Evolutionary conservation across 2,329 filamentous ascomycete genomes (phyloP).

Genomic region (Colletotrichum tropicicola): DNA sequence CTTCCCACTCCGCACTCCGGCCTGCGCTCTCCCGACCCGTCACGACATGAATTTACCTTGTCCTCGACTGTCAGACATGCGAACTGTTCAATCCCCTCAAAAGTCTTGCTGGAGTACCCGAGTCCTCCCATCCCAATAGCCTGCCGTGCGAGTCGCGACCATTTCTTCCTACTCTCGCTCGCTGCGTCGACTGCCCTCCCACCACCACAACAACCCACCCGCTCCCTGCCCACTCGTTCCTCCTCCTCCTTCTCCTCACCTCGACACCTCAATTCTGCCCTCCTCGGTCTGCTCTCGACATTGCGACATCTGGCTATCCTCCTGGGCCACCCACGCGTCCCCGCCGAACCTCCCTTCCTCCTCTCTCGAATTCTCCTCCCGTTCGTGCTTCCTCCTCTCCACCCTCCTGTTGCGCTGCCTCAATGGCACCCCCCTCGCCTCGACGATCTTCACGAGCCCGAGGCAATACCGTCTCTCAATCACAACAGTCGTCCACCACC

Average conservation of each 20-base stretch:
- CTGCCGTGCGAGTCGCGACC: constrained; percentile 27
- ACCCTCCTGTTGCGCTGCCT: constrained; percentile 34
- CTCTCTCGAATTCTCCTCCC: constrained; percentile 37
- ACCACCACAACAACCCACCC: constrained; percentile 31
- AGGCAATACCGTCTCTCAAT: constrained; percentile 77
- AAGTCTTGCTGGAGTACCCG: constrained; percentile 27
- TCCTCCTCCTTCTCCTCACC: constrained; percentile 33
- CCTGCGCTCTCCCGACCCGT: constrained; percentile 18
- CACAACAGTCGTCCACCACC: constrained; percentile 80
- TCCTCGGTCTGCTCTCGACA: constrained; percentile 32
- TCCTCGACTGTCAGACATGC: constrained; percentile 30
- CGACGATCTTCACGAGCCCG: constrained; percentile 93
- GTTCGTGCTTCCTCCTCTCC: constrained; percentile 9
- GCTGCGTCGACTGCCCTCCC: constrained; percentile 24
- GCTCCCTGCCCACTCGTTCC: constrained; percentile 25
- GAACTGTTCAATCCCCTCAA: constrained; percentile 28
- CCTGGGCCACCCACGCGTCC: constrained; percentile 41
- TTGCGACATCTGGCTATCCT: constrained; percentile 41
- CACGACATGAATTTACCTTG: constrained; percentile 29
- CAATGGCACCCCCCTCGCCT: constrained; percentile 73
- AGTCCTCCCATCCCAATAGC: constrained; percentile 30
- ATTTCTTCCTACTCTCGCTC: constrained; percentile 29
- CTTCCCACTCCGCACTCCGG: constrained; percentile 27
- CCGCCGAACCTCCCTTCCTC: constrained; percentile 39
- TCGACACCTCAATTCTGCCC: constrained; percentile 40